Percentiles rank a stretch among this genome's conserved stretches.
Evolutionary conservation across 192 early-diverging fungal species (phyloP).

Genomic region (Pecoramyces ruminantium): DNA sequence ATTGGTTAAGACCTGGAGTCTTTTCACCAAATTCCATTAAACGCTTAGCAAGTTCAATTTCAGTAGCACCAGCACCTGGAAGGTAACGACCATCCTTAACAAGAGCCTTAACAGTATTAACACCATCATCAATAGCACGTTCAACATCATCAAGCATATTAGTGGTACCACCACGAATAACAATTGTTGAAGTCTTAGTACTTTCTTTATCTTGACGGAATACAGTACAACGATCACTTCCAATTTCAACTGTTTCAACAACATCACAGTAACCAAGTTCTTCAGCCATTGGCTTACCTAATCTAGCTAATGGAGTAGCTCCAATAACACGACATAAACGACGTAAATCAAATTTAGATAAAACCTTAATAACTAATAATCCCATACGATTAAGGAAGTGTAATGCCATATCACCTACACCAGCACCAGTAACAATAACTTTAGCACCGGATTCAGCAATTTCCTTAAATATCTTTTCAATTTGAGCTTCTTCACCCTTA

Average conservation of each 20-base stretch:
- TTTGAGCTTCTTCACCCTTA: constrained; percentile 83
- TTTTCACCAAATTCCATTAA: constrained; percentile 64
- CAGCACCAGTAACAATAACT: constrained; percentile 77
- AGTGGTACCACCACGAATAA: constrained; percentile 86
- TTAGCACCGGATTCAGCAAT: constrained; percentile 79
- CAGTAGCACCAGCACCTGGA: constrained; percentile 82
- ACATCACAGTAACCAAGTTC: constrained; percentile 97
- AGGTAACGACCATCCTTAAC: constrained; percentile 69
- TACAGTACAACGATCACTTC: constrained; percentile 91
- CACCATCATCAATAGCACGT: constrained; percentile 92
- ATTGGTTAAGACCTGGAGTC: constrained; percentile 88
- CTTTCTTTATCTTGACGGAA: constrained; percentile 77
- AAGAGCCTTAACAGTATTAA: constrained; percentile 88
- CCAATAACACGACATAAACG: constrained; percentile 83
- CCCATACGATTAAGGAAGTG: constrained; percentile 87
- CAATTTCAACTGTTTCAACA: constrained; percentile 91
- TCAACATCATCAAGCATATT: constrained; percentile 94
- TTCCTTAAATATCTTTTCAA: constrained; percentile 73
- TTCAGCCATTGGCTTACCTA: constrained; percentile 75
- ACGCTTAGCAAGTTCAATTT: constrained; percentile 78
- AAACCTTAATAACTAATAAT: constrained; percentile 75
- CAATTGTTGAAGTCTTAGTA: constrained; percentile 82
- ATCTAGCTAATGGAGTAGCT: constrained; percentile 77
- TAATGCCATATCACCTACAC: constrained; percentile 80
- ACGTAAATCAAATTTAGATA: constrained; percentile 92